Evolutionary conservation across 441 rosid species (phyloP).

Genomic region (Croton setiger): DNA sequence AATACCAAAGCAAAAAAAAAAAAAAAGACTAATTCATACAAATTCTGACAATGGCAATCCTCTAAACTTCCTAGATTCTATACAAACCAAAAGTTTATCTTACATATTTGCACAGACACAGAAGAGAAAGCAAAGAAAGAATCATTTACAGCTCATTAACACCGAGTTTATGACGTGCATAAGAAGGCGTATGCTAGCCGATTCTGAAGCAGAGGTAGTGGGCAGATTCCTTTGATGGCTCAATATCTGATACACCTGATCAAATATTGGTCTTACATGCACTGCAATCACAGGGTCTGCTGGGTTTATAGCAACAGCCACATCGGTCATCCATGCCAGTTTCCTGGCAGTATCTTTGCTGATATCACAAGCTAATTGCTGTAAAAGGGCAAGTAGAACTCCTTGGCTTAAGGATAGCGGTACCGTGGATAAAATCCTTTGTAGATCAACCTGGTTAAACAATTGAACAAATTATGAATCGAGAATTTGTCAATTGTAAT

Average conservation of each 20-base stretch:
- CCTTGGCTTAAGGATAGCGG: slow-evolving; percentile 71
- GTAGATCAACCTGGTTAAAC: slow-evolving; percentile 55
- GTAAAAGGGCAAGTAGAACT: slow-evolving; percentile 67
- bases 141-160: slow-evolving; percentile 65
- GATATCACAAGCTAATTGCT: slow-evolving; percentile 73
- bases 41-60: slow-evolving; percentile 20
- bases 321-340: slow-evolving; percentile 72
- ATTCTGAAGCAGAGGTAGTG: slow-evolving; percentile 39
- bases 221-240: slow-evolving; percentile 51
- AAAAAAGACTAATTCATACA: slow-evolving; percentile 25
- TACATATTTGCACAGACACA: slow-evolving; percentile 28
- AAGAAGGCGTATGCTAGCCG: slow-evolving; percentile 49
- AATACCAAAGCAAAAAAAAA: neutral
- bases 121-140: slow-evolving; percentile 1
- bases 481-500: neutral
- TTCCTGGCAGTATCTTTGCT: slow-evolving; percentile 47
- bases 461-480: slow-evolving; percentile 10
- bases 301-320: slow-evolving; percentile 59
- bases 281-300: slow-evolving; percentile 53
- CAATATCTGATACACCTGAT: slow-evolving; percentile 64
- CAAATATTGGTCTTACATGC: slow-evolving; percentile 64
- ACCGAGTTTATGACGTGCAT: slow-evolving; percentile 62
- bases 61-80: slow-evolving; percentile 28
- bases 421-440: slow-evolving; percentile 38
- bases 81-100: slow-evolving; percentile 33